A percentile compares a stretch with the other conserved stretches of the same genome.
Conservation (phyloP, 1,284 basidiomycete genomes). For the Trametes polyzona region DNA sequence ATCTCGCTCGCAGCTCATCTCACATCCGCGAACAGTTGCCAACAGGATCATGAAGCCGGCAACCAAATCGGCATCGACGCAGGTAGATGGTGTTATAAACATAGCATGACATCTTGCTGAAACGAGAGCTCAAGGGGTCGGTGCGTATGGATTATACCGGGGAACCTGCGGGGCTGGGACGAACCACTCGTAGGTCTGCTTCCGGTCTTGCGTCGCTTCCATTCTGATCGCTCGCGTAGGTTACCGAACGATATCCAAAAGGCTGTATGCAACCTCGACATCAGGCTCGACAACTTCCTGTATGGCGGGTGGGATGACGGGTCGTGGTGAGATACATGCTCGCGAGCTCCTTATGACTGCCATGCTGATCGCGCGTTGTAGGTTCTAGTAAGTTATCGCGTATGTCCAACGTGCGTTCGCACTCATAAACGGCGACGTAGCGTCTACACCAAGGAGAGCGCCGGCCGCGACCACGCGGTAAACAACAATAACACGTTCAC, state of each 20-base stretch:
- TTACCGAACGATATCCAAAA: slow-evolving; percentile 17
- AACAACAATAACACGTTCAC: slow-evolving; percentile 23
- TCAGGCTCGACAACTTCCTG: slow-evolving; percentile 22
- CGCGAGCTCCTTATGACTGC: not conserved
- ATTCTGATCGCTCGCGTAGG: not conserved
- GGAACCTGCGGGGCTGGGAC: slow-evolving; percentile 2
- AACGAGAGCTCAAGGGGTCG: not conserved
- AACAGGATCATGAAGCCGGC: slow-evolving; percentile 7
- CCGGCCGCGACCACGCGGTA: slow-evolving; percentile 6
- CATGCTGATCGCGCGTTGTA: not conserved
- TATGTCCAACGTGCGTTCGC: not conserved
- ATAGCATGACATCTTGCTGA: not conserved
- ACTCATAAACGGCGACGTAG: not conserved
- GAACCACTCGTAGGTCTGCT: slow-evolving; percentile 8
- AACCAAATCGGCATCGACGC: slow-evolving; percentile 17
- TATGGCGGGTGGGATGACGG: slow-evolving; percentile 25
- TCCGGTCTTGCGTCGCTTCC: too few species aligned
- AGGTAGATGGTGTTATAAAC: not conserved
- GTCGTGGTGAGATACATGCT: slow-evolving; percentile 14
- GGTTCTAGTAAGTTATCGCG: slow-evolving; percentile 23
- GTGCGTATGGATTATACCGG: slow-evolving; percentile 10
- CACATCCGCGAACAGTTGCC: slow-evolving; percentile 5
- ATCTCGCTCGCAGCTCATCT: not conserved
- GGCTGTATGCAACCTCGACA: slow-evolving; percentile 20
- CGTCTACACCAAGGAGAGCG: slow-evolving; percentile 21